Conservation (phyloP, 768 basidiomycete genomes). For the Termitomyces sp. region DNA sequence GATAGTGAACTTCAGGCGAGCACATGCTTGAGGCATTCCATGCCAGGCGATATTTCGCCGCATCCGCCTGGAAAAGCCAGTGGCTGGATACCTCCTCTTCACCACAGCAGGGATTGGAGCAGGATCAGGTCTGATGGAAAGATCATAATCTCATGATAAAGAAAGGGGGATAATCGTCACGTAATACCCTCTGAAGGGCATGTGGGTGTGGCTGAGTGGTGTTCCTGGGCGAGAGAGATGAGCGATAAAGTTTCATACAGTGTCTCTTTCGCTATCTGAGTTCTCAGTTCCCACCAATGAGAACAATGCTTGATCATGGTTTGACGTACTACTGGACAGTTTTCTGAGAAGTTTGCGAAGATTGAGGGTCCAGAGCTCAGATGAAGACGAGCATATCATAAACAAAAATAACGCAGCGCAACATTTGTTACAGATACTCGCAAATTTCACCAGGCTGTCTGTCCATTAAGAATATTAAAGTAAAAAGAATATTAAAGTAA, state of each 20-base stretch:
- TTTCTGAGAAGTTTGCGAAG: no score
- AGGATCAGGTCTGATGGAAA: not conserved
- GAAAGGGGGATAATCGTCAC: not conserved
- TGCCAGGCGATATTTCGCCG: not conserved
- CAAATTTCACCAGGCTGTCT: no score
- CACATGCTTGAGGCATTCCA: not conserved
- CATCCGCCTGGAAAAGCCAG: not conserved
- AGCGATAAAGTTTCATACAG: not conserved
- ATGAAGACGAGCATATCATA: no score
- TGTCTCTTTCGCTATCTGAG: not conserved
- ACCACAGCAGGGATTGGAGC: not conserved
- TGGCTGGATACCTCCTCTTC: no score
- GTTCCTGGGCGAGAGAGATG: not conserved
- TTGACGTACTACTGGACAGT: not conserved
- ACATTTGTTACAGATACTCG: no score
- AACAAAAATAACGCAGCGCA: no score
- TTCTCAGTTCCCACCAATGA: not conserved
- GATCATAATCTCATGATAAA: not conserved
- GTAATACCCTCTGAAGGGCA: not conserved
- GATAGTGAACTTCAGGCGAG: not conserved
- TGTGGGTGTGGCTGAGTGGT: not conserved
- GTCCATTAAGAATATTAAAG: no score
- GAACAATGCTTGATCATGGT: not conserved
- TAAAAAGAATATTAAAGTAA: no score
- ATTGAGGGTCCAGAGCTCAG: no score